phyloP scores from a whole-genome alignment of 1,139 yeast genomes.

The Suhomyces taliae region DNA sequence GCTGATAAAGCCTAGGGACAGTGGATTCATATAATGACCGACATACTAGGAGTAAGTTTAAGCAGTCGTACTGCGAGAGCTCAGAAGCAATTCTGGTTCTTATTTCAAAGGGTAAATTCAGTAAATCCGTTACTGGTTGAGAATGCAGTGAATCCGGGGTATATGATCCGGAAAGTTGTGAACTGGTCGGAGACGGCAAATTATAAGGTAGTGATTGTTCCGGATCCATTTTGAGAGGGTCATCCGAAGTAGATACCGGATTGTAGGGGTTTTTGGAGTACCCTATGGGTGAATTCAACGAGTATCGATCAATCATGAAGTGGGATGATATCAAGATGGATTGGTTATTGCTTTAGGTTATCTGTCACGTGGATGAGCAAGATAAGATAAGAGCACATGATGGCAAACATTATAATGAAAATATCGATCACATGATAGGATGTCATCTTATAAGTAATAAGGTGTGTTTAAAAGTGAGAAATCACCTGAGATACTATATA shows the following conservation, averaged over 20 bases:
- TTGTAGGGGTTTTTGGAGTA: slow-evolving; percentile 25
- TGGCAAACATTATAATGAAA: background rate
- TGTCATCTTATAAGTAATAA: too few species aligned
- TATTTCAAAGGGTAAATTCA: slow-evolving; percentile 39
- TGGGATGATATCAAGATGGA: background rate
- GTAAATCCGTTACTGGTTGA: background rate
- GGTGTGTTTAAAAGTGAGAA: too few species aligned
- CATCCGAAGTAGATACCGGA: background rate
- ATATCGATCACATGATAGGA: background rate
- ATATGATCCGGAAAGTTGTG: background rate
- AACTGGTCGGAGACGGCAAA: background rate
- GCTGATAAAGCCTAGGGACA: slow-evolving; percentile 35
- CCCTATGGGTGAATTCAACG: slow-evolving; percentile 27
- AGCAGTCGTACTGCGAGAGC: slow-evolving; percentile 44
- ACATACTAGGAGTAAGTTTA: slow-evolving; percentile 34
- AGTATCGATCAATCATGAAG: background rate
- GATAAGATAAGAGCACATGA: background rate
- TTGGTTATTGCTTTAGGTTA: background rate
- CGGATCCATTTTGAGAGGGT: background rate
- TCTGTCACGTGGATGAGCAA: background rate
- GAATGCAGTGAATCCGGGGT: background rate
- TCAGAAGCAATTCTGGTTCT: slow-evolving; percentile 29
- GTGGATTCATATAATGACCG: slow-evolving; percentile 30
- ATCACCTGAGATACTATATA: too few species aligned
- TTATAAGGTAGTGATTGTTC: background rate